Base-by-base conservation (phyloP, 2,329 filamentous ascomycete species). In the Pseudogymnoascus sp. region DNA sequence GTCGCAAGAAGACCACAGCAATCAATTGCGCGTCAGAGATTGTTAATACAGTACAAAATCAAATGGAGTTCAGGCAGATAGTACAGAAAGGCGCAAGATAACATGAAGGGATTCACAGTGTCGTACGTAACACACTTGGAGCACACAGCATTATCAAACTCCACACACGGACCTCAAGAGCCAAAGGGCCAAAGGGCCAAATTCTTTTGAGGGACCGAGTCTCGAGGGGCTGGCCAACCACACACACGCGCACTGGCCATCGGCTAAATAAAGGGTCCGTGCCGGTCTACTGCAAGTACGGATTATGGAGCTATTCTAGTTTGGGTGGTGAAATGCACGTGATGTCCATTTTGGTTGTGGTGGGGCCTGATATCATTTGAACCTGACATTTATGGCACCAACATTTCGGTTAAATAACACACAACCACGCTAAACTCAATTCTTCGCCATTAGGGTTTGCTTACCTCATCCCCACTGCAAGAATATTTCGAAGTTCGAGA, bases 401-500 rank as follows among this genome's bases (percentile, higher is more conserved):
- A 56, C 5, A 18, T 5, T 5, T 34, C 49, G 25, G 46, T 2
- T 34, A 18, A 56, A 56, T 2, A 5, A 18, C 25, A 34, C 31
- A 38, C 34, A 38, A 28, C 56, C 18, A 14, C 59, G 59, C 59
- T 40, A 60, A 60, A 23, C 59, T 18, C 56, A 60, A 37, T 37
- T 8, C 23, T 28, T 60, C 18, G 18, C 59, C 23, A 60, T 56
- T 56, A 56, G 49, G 59, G 59, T 37, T 42, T 60, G 59, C 59
- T 60, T 60, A 60, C 34, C 34, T 60, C 34, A 60, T 60, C 34
- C 59, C 34, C 59, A 60, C 59, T 38, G 37, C 34, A 60, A 42
- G 59, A 60, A 60, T 60, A 60, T 60, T 60, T 42, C 12, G 59
- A 60, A 60, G 34, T 40, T 60, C 59, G 34, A 60, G 59, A 60